Conservation (phyloP, 768 basidiomycete genomes). For the Lentinula aciculospora region DNA sequence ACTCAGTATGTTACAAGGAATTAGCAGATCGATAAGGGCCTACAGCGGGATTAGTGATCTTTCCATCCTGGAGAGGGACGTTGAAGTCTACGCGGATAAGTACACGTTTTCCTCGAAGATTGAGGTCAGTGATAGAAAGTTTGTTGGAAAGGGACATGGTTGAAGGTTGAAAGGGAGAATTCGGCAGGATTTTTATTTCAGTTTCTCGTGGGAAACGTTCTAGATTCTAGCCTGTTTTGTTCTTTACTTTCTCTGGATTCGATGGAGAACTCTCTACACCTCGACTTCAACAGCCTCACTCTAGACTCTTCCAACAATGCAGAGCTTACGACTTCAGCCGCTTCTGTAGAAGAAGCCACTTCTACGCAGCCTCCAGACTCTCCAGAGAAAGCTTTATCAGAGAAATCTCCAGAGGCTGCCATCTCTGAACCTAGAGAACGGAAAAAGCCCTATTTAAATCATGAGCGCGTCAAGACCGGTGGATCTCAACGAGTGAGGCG, state of each 20-base stretch:
- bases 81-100: conserved; percentile 97
- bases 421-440: conserved; percentile 14
- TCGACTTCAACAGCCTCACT: conserved; percentile 54
- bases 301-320: conserved; percentile 23
- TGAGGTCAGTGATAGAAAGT: conserved; percentile 86
- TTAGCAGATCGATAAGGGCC: conserved; percentile 24
- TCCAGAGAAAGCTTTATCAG: conserved; percentile 9
- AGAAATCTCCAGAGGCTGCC: conserved; percentile 12
- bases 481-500: conserved; percentile 61
- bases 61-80: conserved; percentile 84
- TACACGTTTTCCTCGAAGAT: conserved; percentile 82
- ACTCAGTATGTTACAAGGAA: conserved; percentile 10
- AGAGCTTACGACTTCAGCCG: neutral
- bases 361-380: neutral
- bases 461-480: conserved; percentile 80
- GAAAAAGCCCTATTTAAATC: conserved; percentile 66
- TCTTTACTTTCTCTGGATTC: conserved; percentile 7
- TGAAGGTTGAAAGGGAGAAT: neutral
- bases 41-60: conserved; percentile 96
- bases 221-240: neutral
- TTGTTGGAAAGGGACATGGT: conserved; percentile 91
- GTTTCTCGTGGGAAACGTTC: neutral
- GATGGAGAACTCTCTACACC: conserved; percentile 61
- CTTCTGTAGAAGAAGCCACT: conserved; percentile 8
- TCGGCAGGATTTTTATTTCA: neutral